Percentiles rank a stretch among this genome's conserved stretches.
Evolutionary conservation across 306 rosid species (phyloP).

Genomic region (Hippophae tibetana): DNA sequence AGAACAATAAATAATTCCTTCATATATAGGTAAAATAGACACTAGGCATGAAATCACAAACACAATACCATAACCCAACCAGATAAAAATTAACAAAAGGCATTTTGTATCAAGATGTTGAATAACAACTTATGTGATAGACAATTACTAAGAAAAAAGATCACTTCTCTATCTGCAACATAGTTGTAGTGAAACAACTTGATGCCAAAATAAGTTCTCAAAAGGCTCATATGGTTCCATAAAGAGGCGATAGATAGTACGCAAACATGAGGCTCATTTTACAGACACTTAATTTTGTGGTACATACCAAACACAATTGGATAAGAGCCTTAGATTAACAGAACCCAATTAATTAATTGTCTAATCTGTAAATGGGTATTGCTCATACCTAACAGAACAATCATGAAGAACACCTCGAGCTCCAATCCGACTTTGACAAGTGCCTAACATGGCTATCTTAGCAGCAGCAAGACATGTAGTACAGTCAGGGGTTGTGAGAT

Average conservation of each 20-base stretch:
- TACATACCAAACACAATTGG: neutral
- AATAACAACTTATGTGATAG: too few relatives aligned
- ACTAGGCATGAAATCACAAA: too few relatives aligned
- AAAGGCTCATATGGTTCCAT: neutral
- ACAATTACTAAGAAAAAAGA: too few relatives aligned
- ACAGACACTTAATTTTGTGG: neutral
- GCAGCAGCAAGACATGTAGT: constrained; percentile 48
- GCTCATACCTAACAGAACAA: constrained; percentile 64
- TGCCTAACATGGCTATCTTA: constrained; percentile 27
- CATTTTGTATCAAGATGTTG: too few relatives aligned
- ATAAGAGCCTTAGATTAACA: neutral
- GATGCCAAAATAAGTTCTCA: too few relatives aligned
- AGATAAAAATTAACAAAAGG: too few relatives aligned
- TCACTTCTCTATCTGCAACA: too few relatives aligned
- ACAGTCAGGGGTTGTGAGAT: constrained; percentile 48
- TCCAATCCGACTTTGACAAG: constrained; percentile 48
- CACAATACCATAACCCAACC: too few relatives aligned
- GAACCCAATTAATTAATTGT: neutral
- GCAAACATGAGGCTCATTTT: neutral
- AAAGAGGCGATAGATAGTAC: too few relatives aligned
- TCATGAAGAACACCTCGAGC: constrained; percentile 51
- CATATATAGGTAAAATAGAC: too few relatives aligned
- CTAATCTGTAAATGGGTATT: constrained; percentile 54
- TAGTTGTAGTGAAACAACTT: too few relatives aligned
- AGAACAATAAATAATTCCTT: too few relatives aligned